Conservation (phyloP, 352 stramenopile genomes). For the Globisporangium megalacanthum region DNA sequence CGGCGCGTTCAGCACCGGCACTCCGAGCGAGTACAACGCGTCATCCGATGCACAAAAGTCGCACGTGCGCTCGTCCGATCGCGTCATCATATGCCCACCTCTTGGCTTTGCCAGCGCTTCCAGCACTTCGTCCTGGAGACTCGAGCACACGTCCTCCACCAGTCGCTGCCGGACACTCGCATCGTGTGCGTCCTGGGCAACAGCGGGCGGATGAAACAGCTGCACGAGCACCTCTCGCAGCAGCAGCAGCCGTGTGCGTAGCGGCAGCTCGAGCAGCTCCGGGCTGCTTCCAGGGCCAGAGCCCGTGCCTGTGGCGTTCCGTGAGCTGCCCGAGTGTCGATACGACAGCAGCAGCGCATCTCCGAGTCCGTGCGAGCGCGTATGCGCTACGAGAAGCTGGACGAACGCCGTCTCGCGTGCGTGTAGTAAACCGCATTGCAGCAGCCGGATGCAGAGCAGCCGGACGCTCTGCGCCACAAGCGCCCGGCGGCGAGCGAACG, state of each 20-base stretch:
- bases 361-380: constrained; percentile 7
- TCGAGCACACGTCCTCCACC: constrained; percentile 30
- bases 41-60: constrained; percentile 9
- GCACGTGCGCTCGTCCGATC: neutral
- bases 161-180: constrained; percentile 12
- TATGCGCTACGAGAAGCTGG: constrained; percentile 6
- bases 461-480: constrained; percentile 23
- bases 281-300: too few relatives aligned
- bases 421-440: constrained; percentile 33
- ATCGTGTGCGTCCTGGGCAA: neutral
- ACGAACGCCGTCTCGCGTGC: constrained; percentile 15
- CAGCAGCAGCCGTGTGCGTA: constrained; percentile 18
- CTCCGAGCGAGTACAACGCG: neutral
- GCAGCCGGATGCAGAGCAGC: constrained; percentile 28
- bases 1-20: neutral
- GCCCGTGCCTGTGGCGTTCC: too few relatives aligned
- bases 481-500: constrained; percentile 6
- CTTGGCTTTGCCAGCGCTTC: constrained; percentile 21
- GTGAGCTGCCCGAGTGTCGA: neutral
- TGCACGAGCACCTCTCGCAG: constrained; percentile 9
- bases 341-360: constrained; percentile 5
- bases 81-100: neutral
- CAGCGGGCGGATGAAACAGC: neutral
- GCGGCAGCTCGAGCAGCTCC: constrained; percentile 10
- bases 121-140: constrained; percentile 32